phyloP scores from a whole-genome alignment of 2,329 filamentous ascomycete species.

The Tolypocladium pustulatum region DNA sequence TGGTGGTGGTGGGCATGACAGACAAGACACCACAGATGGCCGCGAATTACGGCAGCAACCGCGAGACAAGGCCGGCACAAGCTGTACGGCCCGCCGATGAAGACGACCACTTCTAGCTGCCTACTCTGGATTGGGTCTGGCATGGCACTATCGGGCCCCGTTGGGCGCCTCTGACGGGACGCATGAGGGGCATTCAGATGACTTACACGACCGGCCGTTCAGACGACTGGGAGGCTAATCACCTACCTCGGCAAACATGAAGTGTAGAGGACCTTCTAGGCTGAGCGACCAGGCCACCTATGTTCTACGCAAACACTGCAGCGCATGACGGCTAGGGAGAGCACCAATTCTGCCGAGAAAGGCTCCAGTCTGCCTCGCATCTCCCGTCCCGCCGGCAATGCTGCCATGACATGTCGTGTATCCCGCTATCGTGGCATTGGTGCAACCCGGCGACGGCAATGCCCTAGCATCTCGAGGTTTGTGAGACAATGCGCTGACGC shows the following conservation, averaged over 20 bases:
- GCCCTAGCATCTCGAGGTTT: background rate
- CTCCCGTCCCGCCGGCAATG: background rate
- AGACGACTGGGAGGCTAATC: background rate
- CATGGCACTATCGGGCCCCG: background rate
- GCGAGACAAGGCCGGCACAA: background rate
- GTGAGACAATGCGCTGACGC: background rate
- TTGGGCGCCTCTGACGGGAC: background rate
- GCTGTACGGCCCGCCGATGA: background rate
- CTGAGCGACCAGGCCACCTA: background rate
- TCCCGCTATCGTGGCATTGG: background rate
- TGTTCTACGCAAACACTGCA: background rate
- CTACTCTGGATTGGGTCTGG: background rate
- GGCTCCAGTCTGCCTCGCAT: background rate
- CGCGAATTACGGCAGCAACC: background rate
- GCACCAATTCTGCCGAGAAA: background rate
- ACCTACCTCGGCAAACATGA: no score
- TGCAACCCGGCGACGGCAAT: background rate
- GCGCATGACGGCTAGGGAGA: background rate
- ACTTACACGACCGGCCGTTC: background rate
- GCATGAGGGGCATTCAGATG: background rate
- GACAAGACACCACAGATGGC: background rate
- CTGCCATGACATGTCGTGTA: background rate
- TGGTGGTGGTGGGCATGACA: background rate
- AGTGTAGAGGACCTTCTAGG: no score
- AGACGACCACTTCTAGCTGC: background rate